Conservation (phyloP, 2,329 filamentous ascomycete species). For the Diplodia mutila region DNA sequence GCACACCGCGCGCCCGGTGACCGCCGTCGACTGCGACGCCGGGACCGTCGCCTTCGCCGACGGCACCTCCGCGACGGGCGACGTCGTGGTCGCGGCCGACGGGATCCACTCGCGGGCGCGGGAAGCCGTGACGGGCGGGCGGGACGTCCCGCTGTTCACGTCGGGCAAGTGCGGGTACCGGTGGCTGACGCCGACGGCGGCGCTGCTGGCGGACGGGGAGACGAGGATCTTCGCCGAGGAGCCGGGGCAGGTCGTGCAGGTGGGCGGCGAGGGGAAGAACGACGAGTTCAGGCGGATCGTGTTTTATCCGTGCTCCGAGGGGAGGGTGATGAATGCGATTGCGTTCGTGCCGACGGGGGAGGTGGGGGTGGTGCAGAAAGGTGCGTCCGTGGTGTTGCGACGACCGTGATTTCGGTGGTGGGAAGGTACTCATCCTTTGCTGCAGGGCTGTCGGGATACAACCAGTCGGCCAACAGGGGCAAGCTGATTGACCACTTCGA, state of each 20-base stretch:
- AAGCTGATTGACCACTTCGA: conserved; percentile 38
- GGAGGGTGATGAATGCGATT: conserved; percentile 52
- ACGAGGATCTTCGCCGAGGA: conserved; percentile 44
- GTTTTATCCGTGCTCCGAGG: conserved; percentile 53
- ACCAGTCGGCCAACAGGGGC: conserved; percentile 41
- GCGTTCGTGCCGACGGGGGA: conserved; percentile 8
- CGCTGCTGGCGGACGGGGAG: conserved; percentile 45
- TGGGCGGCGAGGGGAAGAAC: conserved; percentile 43
- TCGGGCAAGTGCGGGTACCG: conserved; percentile 62
- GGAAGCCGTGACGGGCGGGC: conserved; percentile 36
- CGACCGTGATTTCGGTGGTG: no score
- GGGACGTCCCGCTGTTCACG: conserved; percentile 45
- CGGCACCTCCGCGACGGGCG: conserved; percentile 50
- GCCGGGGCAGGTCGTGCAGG: conserved; percentile 50
- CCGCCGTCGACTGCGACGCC: conserved; percentile 47
- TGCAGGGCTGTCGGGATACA: conserved; percentile 37
- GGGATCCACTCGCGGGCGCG: conserved; percentile 49
- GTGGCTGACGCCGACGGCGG: conserved; percentile 57
- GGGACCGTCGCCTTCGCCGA: conserved; percentile 52
- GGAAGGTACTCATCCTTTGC: no score
- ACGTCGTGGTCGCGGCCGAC: conserved; percentile 60
- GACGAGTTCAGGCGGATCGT: conserved; percentile 47
- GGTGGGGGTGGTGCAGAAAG: neutral
- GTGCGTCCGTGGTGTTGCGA: no score
- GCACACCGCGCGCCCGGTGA: conserved; percentile 48